These are phyloP conservation scores for Aspergillus vadensis DNA, from an alignment of 2,329 filamentous ascomycete genomes.

Conservation along the genomic window DNA sequence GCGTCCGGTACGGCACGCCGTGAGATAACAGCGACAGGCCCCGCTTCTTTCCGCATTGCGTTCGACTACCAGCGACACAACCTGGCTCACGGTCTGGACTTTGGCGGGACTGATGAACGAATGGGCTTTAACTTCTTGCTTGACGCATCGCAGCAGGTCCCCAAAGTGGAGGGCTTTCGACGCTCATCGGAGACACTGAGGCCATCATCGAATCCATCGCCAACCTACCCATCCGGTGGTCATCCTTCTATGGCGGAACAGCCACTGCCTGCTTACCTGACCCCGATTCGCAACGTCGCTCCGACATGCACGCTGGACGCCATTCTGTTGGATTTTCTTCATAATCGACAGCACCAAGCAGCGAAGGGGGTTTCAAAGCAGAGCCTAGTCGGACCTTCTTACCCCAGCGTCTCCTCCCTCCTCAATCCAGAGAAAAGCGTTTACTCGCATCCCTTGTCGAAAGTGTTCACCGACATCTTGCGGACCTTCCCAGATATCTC, in stretches of 20 bases:
- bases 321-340: constrained; percentile 78
- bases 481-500: constrained; percentile 79
- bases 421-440: constrained; percentile 67
- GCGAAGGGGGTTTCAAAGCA: constrained; percentile 65
- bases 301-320: constrained; percentile 76
- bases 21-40: constrained; percentile 25
- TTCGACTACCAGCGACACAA: constrained; percentile 47
- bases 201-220: constrained; percentile 23
- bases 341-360: constrained; percentile 65
- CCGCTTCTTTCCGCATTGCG: constrained; percentile 41
- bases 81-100: constrained; percentile 58
- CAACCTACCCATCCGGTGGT: constrained; percentile 28
- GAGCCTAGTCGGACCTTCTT: constrained; percentile 72
- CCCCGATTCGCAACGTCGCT: constrained; percentile 60
- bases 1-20: constrained; percentile 24
- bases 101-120: constrained; percentile 59
- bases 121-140: constrained; percentile 74
- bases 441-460: constrained; percentile 74
- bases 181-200: constrained; percentile 30
- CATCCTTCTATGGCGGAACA: constrained; percentile 29
- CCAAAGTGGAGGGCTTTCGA: constrained; percentile 52
- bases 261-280: constrained; percentile 37
- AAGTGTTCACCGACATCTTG: constrained; percentile 82
- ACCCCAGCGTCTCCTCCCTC: constrained; percentile 77
- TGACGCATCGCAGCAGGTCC: constrained; percentile 59